Evolutionary conservation across 805 yeast species (phyloP), one percentile per base, ranked within the genome.

Genomic region (Sugiyamaella qingdaonensis): DNA sequence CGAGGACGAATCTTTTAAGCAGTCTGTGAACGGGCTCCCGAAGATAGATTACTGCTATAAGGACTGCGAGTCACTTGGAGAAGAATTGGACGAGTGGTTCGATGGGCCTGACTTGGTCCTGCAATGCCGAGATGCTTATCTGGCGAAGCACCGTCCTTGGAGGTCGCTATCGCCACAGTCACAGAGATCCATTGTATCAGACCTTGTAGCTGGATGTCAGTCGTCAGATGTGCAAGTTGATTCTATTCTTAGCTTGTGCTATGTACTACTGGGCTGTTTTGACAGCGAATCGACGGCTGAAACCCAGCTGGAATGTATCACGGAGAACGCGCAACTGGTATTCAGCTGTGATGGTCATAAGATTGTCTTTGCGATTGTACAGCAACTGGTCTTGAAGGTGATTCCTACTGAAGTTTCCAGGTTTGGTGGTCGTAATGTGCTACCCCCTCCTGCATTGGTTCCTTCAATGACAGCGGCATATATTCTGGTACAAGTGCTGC

Each of bases 71-170:
- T 53, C 62, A 1, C 63, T 79, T 14, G 54, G 56, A 11, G 64
- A 65, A 1, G 86, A 82, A 56, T 48, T 79, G 13, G 70, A 73
- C 9, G 74, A 76, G 35, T 78, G 82, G 82, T 79, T 77, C 57
- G 61, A 60, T 1, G 64, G 64, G 49, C 45, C 52, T 21, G 63
- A 65, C 44, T 53, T 56, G 32, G 48, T 36, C 18, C 32, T 55
- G 14, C 47, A 39, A 39, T 39, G 24, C 13, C 24, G 19, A 19
- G 19, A n/a, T 4, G 24, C 24, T 4, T 39, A 39, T 21, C 29
- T 24, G 29, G 24, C 13, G 13, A 14, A 16, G 24, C 14, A 34
- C 7, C 18, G 14, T n/a, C 29, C 29, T 2, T 27, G 34, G 47
- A 10, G 14, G 4, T 16, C 43, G 11, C 4, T 43, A 13, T 43